phyloP scores from a whole-genome alignment of 768 basidiomycete genomes.

The Psilocybe azurescens region DNA sequence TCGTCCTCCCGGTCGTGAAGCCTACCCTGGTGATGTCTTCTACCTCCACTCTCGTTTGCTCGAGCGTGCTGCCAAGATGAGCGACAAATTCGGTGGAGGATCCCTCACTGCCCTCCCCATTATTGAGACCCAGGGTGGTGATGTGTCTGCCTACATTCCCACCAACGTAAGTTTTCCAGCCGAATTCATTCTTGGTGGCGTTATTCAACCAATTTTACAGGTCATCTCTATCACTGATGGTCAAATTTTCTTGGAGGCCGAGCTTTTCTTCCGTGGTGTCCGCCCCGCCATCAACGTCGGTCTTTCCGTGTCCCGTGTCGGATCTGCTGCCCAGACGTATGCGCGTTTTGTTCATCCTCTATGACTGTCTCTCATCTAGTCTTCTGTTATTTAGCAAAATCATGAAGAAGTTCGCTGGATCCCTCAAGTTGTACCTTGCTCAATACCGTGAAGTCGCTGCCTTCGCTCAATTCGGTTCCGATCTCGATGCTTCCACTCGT shows the following conservation, averaged over 20 bases:
- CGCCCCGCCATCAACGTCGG: conserved; percentile 99
- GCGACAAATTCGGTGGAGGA: conserved; percentile 97
- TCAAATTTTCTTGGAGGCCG: conserved; percentile 99
- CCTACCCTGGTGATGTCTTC: conserved; percentile 99
- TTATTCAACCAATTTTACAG: conserved; percentile 41
- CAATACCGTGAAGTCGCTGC: conserved; percentile 99
- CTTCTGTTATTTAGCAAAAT: conserved; percentile 66
- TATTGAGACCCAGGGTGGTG: conserved; percentile 99
- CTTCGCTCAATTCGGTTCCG: conserved; percentile 99
- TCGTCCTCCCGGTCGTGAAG: conserved; percentile 99
- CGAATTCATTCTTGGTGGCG: background rate
- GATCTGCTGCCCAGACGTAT: conserved; percentile 99
- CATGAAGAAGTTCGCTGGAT: conserved; percentile 99
- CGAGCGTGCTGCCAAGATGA: conserved; percentile 99
- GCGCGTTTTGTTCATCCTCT: conserved; percentile 29
- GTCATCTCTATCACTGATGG: conserved; percentile 99
- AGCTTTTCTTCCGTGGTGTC: conserved; percentile 99
- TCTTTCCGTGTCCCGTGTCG: conserved; percentile 99
- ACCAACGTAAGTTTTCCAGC: conserved; percentile 66
- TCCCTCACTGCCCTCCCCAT: conserved; percentile 99
- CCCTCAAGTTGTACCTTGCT: conserved; percentile 98
- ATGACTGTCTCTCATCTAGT: background rate
- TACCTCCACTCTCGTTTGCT: conserved; percentile 99
- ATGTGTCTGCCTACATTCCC: conserved; percentile 99
- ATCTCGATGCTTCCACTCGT: conserved; percentile 98